Evolutionary conservation across 768 basidiomycete species (phyloP).

Genomic region (Pluteus cervinus): DNA sequence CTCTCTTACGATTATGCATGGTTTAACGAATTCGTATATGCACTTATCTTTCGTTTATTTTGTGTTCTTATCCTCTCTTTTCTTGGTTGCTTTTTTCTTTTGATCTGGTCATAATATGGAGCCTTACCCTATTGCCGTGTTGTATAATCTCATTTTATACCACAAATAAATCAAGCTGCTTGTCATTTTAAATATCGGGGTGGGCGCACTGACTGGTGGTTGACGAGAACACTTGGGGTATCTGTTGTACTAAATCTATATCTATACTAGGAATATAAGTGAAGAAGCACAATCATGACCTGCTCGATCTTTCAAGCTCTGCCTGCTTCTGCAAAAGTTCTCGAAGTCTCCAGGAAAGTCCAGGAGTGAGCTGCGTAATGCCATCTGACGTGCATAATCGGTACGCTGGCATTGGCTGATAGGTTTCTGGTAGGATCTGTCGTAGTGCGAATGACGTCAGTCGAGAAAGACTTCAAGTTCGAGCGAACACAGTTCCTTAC

Average conservation of each 20-base stretch:
- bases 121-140: too few relatives aligned
- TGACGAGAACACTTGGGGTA: too few relatives aligned
- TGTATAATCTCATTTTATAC: too few relatives aligned
- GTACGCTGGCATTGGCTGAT: conserved; percentile 81
- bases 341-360: conserved; percentile 46
- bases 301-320: background rate
- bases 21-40: too few relatives aligned
- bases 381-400: conserved; percentile 76
- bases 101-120: too few relatives aligned
- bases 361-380: conserved; percentile 60
- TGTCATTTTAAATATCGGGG: too few relatives aligned
- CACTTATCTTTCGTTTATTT: too few relatives aligned
- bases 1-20: too few relatives aligned
- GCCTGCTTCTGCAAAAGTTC: background rate
- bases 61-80: too few relatives aligned
- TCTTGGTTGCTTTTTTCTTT: too few relatives aligned
- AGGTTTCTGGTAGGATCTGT: conserved; percentile 66
- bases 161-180: too few relatives aligned
- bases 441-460: background rate
- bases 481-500: conserved; percentile 25
- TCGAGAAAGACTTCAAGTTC: conserved; percentile 1
- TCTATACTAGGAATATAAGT: conserved; percentile 1
- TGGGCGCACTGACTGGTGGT: too few relatives aligned
- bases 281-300: background rate
- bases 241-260: background rate